A percentile compares a stretch with the other conserved stretches of the same genome.
Evolutionary conservation across 805 yeast species (phyloP).

Genomic region (Yarrowia sp.): DNA sequence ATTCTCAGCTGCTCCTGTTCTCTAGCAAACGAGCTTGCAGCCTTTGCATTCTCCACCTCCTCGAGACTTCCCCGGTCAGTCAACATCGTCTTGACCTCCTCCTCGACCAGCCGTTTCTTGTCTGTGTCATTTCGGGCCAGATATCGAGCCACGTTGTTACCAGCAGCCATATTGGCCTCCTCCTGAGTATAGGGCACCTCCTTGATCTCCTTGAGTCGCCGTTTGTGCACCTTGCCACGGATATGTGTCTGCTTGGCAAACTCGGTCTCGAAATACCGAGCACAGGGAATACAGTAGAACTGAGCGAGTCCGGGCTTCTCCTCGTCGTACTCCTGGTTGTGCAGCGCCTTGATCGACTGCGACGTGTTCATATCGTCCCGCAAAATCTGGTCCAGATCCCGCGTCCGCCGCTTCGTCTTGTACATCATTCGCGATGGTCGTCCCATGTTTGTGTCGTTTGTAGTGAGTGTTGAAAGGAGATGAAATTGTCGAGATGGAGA

Average conservation of each 20-base stretch:
- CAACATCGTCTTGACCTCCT: slow-evolving; percentile 38
- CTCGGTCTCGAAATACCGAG: slow-evolving; percentile 85
- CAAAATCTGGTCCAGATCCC: slow-evolving; percentile 77
- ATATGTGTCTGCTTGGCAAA: slow-evolving; percentile 74
- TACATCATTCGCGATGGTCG: slow-evolving; percentile 82
- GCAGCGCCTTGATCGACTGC: slow-evolving; percentile 67
- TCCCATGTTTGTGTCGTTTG: slow-evolving; percentile 68
- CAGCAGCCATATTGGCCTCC: slow-evolving; percentile 92
- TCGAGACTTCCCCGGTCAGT: slow-evolving; percentile 51
- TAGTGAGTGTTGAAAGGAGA: neutral
- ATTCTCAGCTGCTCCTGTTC: slow-evolving; percentile 28
- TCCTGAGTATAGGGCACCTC: slow-evolving; percentile 84
- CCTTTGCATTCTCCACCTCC: slow-evolving; percentile 31
- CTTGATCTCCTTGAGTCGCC: slow-evolving; percentile 78
- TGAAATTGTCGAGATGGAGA: neutral
- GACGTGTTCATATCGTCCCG: slow-evolving; percentile 72
- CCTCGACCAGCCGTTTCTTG: slow-evolving; percentile 56
- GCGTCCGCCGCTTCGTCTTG: slow-evolving; percentile 65
- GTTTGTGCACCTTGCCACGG: slow-evolving; percentile 80
- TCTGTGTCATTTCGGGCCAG: slow-evolving; percentile 67
- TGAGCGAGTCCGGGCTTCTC: slow-evolving; percentile 94
- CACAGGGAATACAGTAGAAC: slow-evolving; percentile 92
- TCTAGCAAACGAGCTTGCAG: slow-evolving; percentile 28
- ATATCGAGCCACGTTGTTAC: slow-evolving; percentile 73
- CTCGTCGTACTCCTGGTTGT: slow-evolving; percentile 88